Conservation (phyloP, 768 basidiomycete species). For the Tylopilus plumbeoviolaceoides region DNA sequence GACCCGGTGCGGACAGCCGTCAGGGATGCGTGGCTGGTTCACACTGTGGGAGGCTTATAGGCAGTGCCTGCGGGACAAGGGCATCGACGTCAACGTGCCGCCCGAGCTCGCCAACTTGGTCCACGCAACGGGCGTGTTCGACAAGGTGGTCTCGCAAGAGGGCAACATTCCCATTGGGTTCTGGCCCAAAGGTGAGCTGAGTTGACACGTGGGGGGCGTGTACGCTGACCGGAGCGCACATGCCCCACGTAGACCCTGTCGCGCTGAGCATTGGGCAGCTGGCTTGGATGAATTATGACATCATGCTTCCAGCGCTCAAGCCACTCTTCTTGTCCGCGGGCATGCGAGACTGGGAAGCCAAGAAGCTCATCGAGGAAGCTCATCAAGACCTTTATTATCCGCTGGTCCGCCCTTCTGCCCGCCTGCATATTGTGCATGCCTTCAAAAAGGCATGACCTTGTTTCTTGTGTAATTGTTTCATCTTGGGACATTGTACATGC, state of each 20-base stretch:
- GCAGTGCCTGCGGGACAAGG: slow-evolving; percentile 46
- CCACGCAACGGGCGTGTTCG: slow-evolving; percentile 46
- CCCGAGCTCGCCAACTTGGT: slow-evolving; percentile 50
- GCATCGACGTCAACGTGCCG: slow-evolving; percentile 57
- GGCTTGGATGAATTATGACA: slow-evolving; percentile 71
- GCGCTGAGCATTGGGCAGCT: slow-evolving; percentile 64
- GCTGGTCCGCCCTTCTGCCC: slow-evolving; percentile 44
- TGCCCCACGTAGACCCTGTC: slow-evolving; percentile 42
- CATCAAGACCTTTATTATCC: slow-evolving; percentile 66
- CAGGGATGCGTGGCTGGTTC: slow-evolving; percentile 55
- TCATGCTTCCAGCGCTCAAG: slow-evolving; percentile 58
- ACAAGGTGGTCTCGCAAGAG: slow-evolving; percentile 50
- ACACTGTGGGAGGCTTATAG: slow-evolving; percentile 62
- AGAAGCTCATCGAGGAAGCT: slow-evolving; percentile 55
- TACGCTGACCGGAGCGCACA: slow-evolving; percentile 6
- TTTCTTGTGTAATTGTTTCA: not conserved
- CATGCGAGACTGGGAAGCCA: slow-evolving; percentile 50
- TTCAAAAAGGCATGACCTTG: slow-evolving; percentile 26
- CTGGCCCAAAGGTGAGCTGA: slow-evolving; percentile 55
- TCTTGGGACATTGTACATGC: slow-evolving; percentile 20
- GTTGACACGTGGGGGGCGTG: slow-evolving; percentile 3
- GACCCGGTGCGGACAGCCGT: slow-evolving; percentile 29
- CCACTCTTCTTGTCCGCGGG: slow-evolving; percentile 55
- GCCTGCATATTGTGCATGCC: slow-evolving; percentile 59
- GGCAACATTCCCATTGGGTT: slow-evolving; percentile 67